Evolutionary conservation across 1,284 basidiomycete genomes (phyloP).

Genomic region (Bjerkandera adusta): DNA sequence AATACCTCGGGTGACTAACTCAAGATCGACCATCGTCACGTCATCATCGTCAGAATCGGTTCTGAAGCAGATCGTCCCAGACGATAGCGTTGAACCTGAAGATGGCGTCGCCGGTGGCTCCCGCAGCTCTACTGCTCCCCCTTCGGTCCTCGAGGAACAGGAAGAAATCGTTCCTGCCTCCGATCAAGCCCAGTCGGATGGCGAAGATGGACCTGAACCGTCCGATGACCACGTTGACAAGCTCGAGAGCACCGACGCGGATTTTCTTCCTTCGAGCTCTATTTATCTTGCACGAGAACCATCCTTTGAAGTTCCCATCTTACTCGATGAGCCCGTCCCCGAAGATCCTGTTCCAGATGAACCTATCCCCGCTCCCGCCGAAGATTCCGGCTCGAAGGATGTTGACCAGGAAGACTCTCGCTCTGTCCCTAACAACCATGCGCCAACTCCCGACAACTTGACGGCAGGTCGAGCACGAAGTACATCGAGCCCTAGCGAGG

Average conservation of each 20-base stretch:
- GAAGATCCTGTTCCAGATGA: neutral
- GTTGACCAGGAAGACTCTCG: no score
- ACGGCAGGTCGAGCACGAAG: neutral
- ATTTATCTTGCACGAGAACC: no score
- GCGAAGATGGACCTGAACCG: neutral
- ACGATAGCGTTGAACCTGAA: no score
- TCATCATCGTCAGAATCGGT: slow-evolving; percentile 1
- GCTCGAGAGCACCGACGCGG: no score
- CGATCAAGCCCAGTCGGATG: slow-evolving; percentile 4
- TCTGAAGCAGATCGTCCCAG: neutral
- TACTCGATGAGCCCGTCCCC: no score
- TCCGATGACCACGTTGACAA: no score
- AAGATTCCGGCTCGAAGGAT: neutral
- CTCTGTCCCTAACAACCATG: no score
- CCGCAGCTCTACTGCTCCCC: no score
- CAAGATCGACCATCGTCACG: neutral
- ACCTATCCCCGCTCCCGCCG: neutral
- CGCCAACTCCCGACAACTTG: no score
- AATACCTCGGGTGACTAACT: neutral
- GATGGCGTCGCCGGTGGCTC: no score
- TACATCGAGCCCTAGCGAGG: slow-evolving; percentile 1
- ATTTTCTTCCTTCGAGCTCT: no score
- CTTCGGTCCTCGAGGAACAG: neutral
- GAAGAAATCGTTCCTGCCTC: slow-evolving; percentile 10
- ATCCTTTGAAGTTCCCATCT: no score